Evolutionary conservation across 805 yeast genomes (phyloP), one percentile per base, ranked within the genome.

Genomic region (Saccharomyces paradoxus): DNA sequence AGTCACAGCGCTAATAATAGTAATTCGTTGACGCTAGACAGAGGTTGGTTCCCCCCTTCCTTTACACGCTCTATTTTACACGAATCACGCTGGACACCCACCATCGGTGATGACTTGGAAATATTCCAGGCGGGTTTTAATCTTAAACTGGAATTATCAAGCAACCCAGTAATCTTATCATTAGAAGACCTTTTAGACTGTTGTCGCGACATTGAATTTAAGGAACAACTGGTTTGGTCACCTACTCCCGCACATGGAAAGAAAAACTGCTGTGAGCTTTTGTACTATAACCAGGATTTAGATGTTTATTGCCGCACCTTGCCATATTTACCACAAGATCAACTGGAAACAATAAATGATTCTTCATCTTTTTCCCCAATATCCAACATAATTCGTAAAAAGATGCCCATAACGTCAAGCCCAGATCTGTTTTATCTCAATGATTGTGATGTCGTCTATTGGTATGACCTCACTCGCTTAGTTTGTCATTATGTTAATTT

Each of bases 41-140:
- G 95, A 64, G 96, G 96, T 60, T 89, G 96, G 96, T 87, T 89
- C 72, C 96, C 96, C n/a, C 79, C 79, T 50, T 79, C 78, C 55
- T 84, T 78, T 76, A 37, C 44, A 37, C 44, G 44, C 13, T 17
- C 44, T 17, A 37, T 37, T 37, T 4, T 37, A n/a, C 22, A 37
- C 17, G 44, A 37, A 5, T 1, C 24, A 37, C 44, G 24, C 44
- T 8, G 22, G 3, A 7, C 1, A 3, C 12, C 12, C 7, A 3
- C 22, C 4, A 17, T 9, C 24, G 24, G 5, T 37, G 4, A 21
- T 21, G 22, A 17, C 2, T 5, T 37, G 24, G 44, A 17, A 17
- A 37, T 4, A 21, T 37, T 37, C 2, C 44, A 37, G 7, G 22
- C 22, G 22, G 22, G 22, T 17, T 10, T 37, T 37, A 21, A 37